phyloP scores from a whole-genome alignment of 768 basidiomycete species.

The Vararia minispora region DNA sequence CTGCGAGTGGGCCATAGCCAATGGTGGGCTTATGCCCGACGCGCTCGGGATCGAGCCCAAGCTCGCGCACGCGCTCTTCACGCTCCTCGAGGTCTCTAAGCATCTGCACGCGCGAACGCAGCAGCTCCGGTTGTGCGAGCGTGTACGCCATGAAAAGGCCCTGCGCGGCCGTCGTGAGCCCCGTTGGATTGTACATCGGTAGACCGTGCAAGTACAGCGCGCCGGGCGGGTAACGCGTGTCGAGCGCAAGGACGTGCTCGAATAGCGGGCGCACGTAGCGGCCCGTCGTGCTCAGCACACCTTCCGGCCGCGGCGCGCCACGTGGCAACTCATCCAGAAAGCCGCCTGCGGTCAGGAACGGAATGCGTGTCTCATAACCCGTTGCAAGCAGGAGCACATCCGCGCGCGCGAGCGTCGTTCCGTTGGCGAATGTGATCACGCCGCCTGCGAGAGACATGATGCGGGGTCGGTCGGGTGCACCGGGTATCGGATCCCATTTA shows the following conservation, averaged over 20 bases:
- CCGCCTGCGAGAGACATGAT: constrained; percentile 37
- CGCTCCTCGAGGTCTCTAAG: constrained; percentile 24
- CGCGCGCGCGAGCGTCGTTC: constrained; percentile 25
- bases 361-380: constrained; percentile 42
- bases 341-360: constrained; percentile 27
- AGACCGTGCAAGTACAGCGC: constrained; percentile 47
- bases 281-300: constrained; percentile 33
- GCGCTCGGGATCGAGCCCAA: constrained; percentile 37
- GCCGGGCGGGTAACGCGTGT: constrained; percentile 32
- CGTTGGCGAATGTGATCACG: constrained; percentile 37
- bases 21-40: constrained; percentile 38
- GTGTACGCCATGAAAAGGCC: constrained; percentile 34
- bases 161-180: constrained; percentile 39
- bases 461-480: constrained; percentile 33
- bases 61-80: constrained; percentile 29
- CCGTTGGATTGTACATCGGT: constrained; percentile 35
- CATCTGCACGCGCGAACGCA: constrained; percentile 29
- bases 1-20: constrained; percentile 15
- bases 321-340: constrained; percentile 16
- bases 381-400: constrained; percentile 42
- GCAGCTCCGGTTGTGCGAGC: constrained; percentile 29
- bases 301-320: background rate
- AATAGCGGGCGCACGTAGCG: constrained; percentile 46
- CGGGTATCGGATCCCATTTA: no score
- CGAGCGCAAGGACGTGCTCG: constrained; percentile 40